A percentile compares a stretch with the other conserved stretches of the same genome.
phyloP scores from a whole-genome alignment of 257 asterid species.

The Solanum virginianum region DNA sequence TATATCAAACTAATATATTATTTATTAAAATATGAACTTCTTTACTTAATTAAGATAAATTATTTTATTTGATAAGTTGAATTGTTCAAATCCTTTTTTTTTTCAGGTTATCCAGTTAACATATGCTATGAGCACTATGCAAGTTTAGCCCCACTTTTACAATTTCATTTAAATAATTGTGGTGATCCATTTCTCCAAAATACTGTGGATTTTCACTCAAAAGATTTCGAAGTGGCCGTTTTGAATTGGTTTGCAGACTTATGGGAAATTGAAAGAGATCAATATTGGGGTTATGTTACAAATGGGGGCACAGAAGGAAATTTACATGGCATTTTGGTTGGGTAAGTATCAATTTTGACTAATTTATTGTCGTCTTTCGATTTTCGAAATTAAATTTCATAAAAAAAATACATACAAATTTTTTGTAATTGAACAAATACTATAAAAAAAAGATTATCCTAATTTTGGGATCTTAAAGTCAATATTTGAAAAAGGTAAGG shows the following conservation, averaged over 20 bases:
- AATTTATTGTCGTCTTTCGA: not conserved
- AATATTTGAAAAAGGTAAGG: not conserved
- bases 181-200: conserved; percentile 7
- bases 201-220: conserved; percentile 7
- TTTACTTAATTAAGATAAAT: too few relatives aligned
- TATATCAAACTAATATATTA: not conserved
- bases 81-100: not conserved
- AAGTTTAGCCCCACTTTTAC: not conserved
- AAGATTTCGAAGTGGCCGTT: conserved; percentile 14
- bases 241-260: conserved; percentile 13
- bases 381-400: not conserved
- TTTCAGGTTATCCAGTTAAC: conserved; percentile 2
- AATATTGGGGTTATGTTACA: conserved; percentile 17
- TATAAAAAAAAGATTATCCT: not conserved
- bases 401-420: too few relatives aligned
- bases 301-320: conserved; percentile 20
- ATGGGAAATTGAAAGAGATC: conserved; percentile 8
- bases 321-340: conserved; percentile 11
- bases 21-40: not conserved
- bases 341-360: not conserved
- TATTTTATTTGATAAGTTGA: not conserved
- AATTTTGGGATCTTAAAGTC: not conserved
- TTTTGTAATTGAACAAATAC: not conserved
- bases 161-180: conserved; percentile 3
- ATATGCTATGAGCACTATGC: not conserved